These are phyloP conservation scores for Cordyceps militaris DNA, from an alignment of 2,329 filamentous ascomycete genomes.

Conservation along the genomic window DNA sequence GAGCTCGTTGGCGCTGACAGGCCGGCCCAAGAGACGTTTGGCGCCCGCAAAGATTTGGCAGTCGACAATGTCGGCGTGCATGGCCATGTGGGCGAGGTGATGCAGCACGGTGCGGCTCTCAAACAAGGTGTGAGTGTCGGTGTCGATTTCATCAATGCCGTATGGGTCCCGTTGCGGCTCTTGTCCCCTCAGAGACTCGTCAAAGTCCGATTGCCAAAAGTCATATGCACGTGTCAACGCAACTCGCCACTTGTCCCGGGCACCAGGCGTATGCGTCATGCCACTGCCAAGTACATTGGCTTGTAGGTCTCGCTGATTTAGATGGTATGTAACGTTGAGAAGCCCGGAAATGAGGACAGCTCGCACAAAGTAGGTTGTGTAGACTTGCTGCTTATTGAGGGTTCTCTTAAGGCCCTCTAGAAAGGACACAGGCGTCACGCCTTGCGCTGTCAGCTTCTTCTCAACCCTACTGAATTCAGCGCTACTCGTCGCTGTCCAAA, in stretches of 20 bases:
- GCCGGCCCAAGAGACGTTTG: conserved; percentile 73
- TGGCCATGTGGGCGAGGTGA: conserved; percentile 93
- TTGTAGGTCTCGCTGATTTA: conserved; percentile 93
- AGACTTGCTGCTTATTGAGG: conserved; percentile 74
- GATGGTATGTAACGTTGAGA: conserved; percentile 91
- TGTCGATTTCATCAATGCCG: conserved; percentile 47
- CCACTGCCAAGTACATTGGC: conserved; percentile 71
- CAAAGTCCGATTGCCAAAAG: conserved; percentile 88
- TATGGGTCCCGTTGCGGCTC: conserved; percentile 47
- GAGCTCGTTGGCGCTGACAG: conserved; percentile 76
- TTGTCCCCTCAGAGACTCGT: conserved; percentile 65
- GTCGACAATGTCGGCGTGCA: conserved; percentile 96
- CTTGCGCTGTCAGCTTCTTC: conserved; percentile 69
- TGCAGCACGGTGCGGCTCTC: conserved; percentile 86
- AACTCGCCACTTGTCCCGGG: conserved; percentile 83
- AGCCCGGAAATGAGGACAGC: conserved; percentile 92
- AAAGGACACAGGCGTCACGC: conserved; percentile 79
- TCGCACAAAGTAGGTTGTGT: conserved; percentile 88
- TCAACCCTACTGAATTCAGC: conserved; percentile 82
- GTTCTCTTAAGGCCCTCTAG: conserved; percentile 87
- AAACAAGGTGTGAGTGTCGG: conserved; percentile 60
- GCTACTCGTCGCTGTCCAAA: conserved; percentile 87
- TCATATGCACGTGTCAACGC: conserved; percentile 84
- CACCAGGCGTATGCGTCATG: conserved; percentile 72
- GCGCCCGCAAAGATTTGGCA: conserved; percentile 93